Conservation (phyloP, 768 basidiomycete species). For the Zangia roseola region DNA sequence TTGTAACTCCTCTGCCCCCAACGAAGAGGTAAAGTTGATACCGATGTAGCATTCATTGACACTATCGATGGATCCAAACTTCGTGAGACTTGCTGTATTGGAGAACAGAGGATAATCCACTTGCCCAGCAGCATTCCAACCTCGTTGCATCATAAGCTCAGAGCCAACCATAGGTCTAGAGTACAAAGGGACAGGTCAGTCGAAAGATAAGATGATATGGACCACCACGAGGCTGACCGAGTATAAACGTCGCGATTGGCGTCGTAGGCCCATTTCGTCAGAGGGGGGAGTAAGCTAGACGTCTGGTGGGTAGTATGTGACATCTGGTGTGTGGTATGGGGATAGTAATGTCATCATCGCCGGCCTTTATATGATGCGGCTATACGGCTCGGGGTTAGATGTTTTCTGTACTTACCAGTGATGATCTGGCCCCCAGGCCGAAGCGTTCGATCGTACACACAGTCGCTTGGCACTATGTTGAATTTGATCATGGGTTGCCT, state of each 20-base stretch:
- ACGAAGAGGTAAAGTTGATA: constrained; percentile 12
- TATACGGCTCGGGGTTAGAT: no score
- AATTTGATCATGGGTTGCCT: no score
- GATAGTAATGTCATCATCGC: no score
- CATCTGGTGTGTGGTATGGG: no score
- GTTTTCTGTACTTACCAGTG: no score
- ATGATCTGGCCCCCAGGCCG: no score
- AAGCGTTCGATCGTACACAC: no score
- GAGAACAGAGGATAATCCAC: constrained; percentile 3
- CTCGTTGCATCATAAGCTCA: constrained; percentile 12
- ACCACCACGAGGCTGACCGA: constrained; percentile 5
- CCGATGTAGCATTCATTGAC: constrained; percentile 20
- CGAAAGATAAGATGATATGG: not conserved
- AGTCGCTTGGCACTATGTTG: no score
- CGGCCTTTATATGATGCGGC: no score
- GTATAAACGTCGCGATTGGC: constrained; percentile 12
- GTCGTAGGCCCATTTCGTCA: constrained; percentile 9
- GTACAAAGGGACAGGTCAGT: not conserved
- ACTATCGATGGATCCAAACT: not conserved
- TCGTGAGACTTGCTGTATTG: not conserved
- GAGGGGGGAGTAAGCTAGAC: not conserved
- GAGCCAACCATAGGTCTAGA: constrained; percentile 17
- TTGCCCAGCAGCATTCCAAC: constrained; percentile 14
- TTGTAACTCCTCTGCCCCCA: constrained; percentile 6
- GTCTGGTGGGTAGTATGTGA: not conserved